Evolutionary conservation across 1,284 basidiomycete species (phyloP).

Genomic region (Malassezia psittaci): DNA sequence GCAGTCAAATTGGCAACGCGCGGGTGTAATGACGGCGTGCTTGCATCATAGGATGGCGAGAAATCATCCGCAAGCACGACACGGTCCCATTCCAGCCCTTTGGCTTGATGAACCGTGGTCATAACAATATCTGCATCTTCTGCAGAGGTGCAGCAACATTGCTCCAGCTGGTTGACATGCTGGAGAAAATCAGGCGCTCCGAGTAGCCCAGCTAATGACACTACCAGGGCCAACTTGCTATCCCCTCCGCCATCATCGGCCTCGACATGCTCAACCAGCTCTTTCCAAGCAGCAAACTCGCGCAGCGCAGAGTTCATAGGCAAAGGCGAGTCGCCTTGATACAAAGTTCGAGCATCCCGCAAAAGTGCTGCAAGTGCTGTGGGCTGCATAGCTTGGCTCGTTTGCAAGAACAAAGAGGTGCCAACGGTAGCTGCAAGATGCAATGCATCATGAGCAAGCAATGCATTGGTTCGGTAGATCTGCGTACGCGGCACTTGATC

Average conservation of each 20-base stretch:
- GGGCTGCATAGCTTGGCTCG: conserved; percentile 26
- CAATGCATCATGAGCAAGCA: conserved; percentile 31
- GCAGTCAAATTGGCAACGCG: conserved; percentile 21
- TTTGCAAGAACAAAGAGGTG: conserved; percentile 33
- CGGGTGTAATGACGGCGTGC: neutral
- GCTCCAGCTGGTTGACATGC: conserved; percentile 23
- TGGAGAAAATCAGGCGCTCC: conserved; percentile 27
- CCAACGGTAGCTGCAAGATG: conserved; percentile 20
- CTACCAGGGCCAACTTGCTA: conserved; percentile 29
- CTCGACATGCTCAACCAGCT: conserved; percentile 35
- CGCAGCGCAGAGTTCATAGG: conserved; percentile 26
- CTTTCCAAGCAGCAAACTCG: conserved; percentile 38
- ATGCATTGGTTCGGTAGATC: conserved; percentile 34
- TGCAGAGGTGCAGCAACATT: conserved; percentile 22
- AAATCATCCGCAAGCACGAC: conserved; percentile 37
- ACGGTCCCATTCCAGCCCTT: conserved; percentile 39
- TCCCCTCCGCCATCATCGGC: conserved; percentile 32
- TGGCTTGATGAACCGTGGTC: conserved; percentile 38
- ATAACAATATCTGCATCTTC: conserved; percentile 24
- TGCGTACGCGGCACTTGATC: conserved; percentile 21
- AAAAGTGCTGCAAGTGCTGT: conserved; percentile 27
- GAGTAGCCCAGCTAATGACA: conserved; percentile 23
- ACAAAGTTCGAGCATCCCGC: conserved; percentile 33
- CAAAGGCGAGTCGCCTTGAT: conserved; percentile 22
- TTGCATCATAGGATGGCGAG: conserved; percentile 20